These are phyloP conservation scores for Candida xyloterini DNA, from an alignment of 805 yeast genomes.

Conservation along the genomic window DNA sequence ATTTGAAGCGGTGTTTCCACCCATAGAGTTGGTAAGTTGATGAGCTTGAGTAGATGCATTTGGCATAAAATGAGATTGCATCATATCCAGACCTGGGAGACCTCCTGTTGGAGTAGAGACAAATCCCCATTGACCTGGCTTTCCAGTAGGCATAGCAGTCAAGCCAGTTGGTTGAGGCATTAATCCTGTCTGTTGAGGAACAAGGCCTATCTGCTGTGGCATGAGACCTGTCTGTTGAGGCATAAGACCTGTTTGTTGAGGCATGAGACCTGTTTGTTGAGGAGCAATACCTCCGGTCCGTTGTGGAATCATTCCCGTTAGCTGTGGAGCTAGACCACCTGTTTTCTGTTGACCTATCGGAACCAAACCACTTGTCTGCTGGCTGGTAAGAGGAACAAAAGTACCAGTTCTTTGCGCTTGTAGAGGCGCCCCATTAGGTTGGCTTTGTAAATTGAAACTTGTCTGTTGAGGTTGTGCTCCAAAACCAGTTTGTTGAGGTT, in stretches of 20 bases:
- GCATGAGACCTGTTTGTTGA: conserved; percentile 35
- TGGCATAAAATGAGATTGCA: conserved; percentile 69
- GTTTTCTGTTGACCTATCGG: conserved; percentile 18
- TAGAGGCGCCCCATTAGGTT: conserved; percentile 26
- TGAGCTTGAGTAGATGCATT: conserved; percentile 32
- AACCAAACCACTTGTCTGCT: conserved; percentile 29
- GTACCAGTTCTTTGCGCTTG: conserved; percentile 71
- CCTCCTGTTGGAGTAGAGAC: conserved; percentile 67
- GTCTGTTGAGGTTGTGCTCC: conserved; percentile 8
- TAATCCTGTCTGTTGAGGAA: conserved; percentile 24
- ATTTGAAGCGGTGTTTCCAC: conserved; percentile 39
- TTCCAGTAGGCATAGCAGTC: conserved; percentile 54
- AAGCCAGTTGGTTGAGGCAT: conserved; percentile 45
- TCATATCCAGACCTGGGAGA: conserved; percentile 64
- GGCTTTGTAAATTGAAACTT: conserved; percentile 4
- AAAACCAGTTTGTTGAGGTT: conserved; percentile 65
- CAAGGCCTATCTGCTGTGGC: conserved; percentile 37
- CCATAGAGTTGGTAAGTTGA: conserved; percentile 30
- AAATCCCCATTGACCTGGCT: conserved; percentile 81
- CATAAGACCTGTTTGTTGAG: conserved; percentile 34
- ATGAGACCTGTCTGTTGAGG: conserved; percentile 14
- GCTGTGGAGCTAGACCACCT: conserved; percentile 6
- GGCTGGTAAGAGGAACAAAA: conserved; percentile 43
- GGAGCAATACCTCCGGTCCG: conserved; percentile 29
- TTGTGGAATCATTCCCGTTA: conserved; percentile 24